Evolutionary conservation across 139 green algal genomes (phyloP).

Genomic region (Chlorella sp.): DNA sequence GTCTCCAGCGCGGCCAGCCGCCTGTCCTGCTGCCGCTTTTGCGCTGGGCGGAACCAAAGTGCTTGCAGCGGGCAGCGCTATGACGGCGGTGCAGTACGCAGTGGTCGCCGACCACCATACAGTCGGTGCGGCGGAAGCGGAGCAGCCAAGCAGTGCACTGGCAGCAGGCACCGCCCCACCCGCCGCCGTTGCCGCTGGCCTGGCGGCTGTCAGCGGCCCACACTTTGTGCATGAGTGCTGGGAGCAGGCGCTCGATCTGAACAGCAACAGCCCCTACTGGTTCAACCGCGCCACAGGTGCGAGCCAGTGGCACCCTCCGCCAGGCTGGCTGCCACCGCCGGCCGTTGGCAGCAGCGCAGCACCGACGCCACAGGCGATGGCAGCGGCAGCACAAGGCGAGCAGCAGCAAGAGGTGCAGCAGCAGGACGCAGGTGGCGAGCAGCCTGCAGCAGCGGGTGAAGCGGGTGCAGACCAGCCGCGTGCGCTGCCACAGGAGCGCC

Average conservation of each 20-base stretch:
- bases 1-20: too few species aligned
- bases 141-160: neutral
- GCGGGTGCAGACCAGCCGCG: neutral
- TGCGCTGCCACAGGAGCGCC: neutral
- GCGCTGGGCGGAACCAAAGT: too few species aligned
- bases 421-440: neutral
- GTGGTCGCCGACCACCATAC: too few species aligned
- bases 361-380: neutral
- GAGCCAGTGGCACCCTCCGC: slow-evolving; percentile 22
- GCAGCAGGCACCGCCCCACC: neutral
- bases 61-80: too few species aligned
- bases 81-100: too few species aligned
- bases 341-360: neutral
- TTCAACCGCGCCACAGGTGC: slow-evolving; percentile 27
- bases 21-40: too few species aligned
- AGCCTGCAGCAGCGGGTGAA: neutral
- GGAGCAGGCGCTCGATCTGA: slow-evolving; percentile 8
- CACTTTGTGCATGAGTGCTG: slow-evolving; percentile 17
- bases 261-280: slow-evolving; percentile 7
- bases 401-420: neutral
- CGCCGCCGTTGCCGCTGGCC: neutral
- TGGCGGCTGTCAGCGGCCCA: neutral
- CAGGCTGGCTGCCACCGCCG: neutral
- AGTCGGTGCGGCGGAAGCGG: too few species aligned
- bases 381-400: neutral